Evolutionary conservation across 1,284 basidiomycete genomes (phyloP).

Genomic region (Ganoderma leucocontextum): DNA sequence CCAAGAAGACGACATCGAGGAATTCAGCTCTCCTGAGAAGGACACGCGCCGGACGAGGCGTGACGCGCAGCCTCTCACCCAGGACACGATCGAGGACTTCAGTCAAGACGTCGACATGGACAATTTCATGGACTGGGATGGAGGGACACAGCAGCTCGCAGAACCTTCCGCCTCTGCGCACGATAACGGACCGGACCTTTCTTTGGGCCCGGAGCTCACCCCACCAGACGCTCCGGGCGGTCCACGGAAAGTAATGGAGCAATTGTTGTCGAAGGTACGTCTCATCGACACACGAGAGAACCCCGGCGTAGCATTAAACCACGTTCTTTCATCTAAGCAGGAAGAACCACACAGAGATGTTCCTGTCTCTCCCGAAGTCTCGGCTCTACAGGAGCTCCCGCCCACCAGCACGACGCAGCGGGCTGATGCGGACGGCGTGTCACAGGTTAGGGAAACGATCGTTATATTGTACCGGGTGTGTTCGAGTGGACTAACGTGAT

Average conservation of each 20-base stretch:
- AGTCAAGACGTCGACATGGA: constrained; percentile 29
- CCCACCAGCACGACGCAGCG: constrained; percentile 37
- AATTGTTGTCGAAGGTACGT: constrained; percentile 22
- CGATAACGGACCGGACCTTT: constrained; percentile 19
- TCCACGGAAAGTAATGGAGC: constrained; percentile 13
- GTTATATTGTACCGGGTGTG: too few species aligned
- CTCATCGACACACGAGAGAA: background rate
- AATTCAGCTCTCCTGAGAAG: constrained; percentile 39
- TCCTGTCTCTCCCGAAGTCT: constrained; percentile 15
- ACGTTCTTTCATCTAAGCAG: constrained; percentile 4
- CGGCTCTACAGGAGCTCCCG: constrained; percentile 22
- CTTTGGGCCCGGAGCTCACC: constrained; percentile 24
- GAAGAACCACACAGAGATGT: background rate
- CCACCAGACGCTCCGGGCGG: constrained; percentile 12
- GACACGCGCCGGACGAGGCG: constrained; percentile 12
- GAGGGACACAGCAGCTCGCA: constrained; percentile 20
- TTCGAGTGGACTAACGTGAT: background rate
- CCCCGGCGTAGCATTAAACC: background rate
- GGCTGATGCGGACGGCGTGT: constrained; percentile 38
- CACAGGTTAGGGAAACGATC: constrained; percentile 23
- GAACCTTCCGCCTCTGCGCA: constrained; percentile 5
- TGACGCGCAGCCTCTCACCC: constrained; percentile 16
- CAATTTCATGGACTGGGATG: constrained; percentile 33
- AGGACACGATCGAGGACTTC: constrained; percentile 29
- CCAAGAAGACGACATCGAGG: constrained; percentile 33